Percentiles rank a stretch among this genome's conserved stretches.
Evolutionary conservation across 495 filamentous ascomycete genomes (phyloP).

Genomic region (Penicillium silybi): DNA sequence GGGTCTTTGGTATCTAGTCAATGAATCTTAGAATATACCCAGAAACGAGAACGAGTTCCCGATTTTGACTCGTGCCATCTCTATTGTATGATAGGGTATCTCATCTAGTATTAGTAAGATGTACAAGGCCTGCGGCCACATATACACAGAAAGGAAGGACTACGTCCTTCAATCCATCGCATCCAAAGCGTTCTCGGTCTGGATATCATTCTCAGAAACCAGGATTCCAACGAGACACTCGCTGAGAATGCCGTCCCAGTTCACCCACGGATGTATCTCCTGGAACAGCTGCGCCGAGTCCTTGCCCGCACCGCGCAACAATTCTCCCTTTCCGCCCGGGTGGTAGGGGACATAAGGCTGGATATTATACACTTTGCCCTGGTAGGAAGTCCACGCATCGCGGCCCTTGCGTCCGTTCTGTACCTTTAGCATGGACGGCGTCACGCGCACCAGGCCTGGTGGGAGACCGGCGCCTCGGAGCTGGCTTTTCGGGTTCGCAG

Average conservation of each 20-base stretch:
- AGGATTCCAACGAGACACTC: constrained; percentile 82
- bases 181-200: constrained; percentile 51
- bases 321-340: constrained; percentile 83
- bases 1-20: not conserved
- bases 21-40: constrained; percentile 2
- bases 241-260: constrained; percentile 88
- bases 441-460: constrained; percentile 57
- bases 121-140: constrained; percentile 4
- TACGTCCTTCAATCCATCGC: constrained; percentile 58
- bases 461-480: constrained; percentile 59
- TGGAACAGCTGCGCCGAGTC: constrained; percentile 73
- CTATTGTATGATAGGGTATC: constrained; percentile 11
- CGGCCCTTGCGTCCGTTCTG: constrained; percentile 76
- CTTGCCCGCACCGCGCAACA: constrained; percentile 73
- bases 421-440: constrained; percentile 69
- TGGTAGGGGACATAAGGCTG: constrained; percentile 87
- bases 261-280: constrained; percentile 96
- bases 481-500: constrained; percentile 58
- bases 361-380: constrained; percentile 90
- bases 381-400: constrained; percentile 84
- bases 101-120: constrained; percentile 13
- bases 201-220: constrained; percentile 68
- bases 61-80: not conserved
- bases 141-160: not conserved
- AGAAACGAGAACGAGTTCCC: not conserved